Conservation (phyloP, 345 rosid species). For the Euphorbia pulcherrima region DNA sequence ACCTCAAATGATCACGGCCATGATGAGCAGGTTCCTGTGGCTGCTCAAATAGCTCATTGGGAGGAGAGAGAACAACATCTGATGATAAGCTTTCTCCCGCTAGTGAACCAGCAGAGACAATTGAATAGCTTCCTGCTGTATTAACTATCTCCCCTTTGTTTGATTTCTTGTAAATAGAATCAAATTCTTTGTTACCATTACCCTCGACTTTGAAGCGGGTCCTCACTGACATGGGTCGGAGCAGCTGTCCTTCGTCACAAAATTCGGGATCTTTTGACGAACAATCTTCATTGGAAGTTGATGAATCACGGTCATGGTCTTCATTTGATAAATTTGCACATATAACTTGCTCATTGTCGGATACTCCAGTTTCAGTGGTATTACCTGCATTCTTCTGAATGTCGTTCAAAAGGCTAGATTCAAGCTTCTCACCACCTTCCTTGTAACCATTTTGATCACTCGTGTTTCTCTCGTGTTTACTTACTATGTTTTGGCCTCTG, state of each 20-base stretch:
- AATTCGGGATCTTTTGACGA: constrained; percentile 15
- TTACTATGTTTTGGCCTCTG: constrained; percentile 18
- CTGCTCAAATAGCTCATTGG: constrained; percentile 17
- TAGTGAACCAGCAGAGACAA: constrained; percentile 14
- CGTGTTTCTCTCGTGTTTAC: constrained; percentile 24
- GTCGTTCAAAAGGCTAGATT: neutral
- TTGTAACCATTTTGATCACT: constrained; percentile 17
- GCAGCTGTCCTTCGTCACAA: constrained; percentile 23
- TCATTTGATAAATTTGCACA: neutral
- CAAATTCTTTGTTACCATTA: constrained; percentile 14
- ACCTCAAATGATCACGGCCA: neutral
- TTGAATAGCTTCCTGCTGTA: constrained; percentile 11
- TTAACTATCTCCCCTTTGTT: neutral
- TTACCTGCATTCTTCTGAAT: neutral
- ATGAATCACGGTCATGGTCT: neutral
- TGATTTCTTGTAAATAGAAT: constrained; percentile 15
- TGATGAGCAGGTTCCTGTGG: constrained; percentile 15
- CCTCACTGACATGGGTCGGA: constrained; percentile 19
- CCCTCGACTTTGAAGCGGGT: constrained; percentile 19
- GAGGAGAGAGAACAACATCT: constrained; percentile 15
- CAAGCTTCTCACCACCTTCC: constrained; percentile 18
- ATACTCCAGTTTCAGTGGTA: neutral
- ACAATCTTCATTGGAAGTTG: constrained; percentile 12
- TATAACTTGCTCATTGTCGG: neutral
- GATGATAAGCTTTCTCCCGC: constrained; percentile 21